Evolutionary conservation across 2,329 filamentous ascomycete genomes (phyloP), one percentile per base, ranked within the genome.

Genomic region (Beauveria brongniartii): DNA sequence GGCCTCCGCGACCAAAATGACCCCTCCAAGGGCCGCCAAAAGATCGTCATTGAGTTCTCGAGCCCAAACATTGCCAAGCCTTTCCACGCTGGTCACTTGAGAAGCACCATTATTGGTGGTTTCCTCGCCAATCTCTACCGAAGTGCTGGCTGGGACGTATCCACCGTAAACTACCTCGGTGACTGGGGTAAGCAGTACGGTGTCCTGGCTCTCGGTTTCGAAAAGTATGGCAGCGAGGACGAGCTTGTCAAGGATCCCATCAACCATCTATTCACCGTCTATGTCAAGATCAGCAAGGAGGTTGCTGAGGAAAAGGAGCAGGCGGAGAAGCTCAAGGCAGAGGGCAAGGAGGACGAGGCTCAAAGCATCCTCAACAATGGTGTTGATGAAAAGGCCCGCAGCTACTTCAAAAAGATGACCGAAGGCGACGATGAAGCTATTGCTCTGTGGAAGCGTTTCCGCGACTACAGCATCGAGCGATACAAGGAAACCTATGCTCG

Each of bases 61-160:
- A 92, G 88, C 8, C 90, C 91, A 55, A 94, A 94, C 72, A 92
- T 94, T 63, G 90, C 90, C 51, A 93, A 93, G 75, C 90, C 88
- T 26, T 92, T 92, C 77, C 88, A 91, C 70, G 89, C 88, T 44
- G 88, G 88, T 14, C 89, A 92, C 73, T 77, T 92, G 67, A 82
- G 89, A 69, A 89, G 85, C 67, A 92, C 89, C 43, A 91, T 92
- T 69, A 91, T 92, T 63, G 89, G 89, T 54, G 88, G 88, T 44
- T 92, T 91, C 75, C 77, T 92, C 46, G 78, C 87, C 24, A 91
- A 91, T 70, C 74, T 91, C 20, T 89, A 91, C 71, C 80, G 87
- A 67, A 78, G 77, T 37, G 85, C 85, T 40, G 89, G 88, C 55
- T 92, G 88, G 88, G 84, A 92, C 41, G 87, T 91, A 0, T 74